Evolutionary conservation across 176 grass and related monocot genomes (phyloP).

Genomic region (Oryza officinalis): DNA sequence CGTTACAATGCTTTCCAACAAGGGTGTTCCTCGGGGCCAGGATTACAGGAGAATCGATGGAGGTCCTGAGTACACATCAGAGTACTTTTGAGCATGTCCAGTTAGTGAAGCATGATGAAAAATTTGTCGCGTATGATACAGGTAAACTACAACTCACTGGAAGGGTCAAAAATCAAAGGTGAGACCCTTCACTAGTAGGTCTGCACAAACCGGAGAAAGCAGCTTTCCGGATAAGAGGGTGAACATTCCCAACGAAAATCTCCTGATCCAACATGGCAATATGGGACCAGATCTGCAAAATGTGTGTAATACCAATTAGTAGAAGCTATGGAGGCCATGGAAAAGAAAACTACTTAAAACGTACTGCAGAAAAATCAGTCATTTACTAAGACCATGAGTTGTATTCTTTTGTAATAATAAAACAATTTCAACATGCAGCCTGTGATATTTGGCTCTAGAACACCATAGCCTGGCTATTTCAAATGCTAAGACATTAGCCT

Average conservation of each 20-base stretch:
- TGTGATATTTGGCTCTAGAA: not conserved
- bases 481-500: too few relatives aligned
- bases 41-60: not conserved
- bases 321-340: not conserved
- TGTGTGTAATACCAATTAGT: conserved; percentile 11
- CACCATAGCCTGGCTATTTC: not conserved
- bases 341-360: not conserved
- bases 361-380: not conserved
- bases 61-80: not conserved
- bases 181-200: conserved; percentile 55
- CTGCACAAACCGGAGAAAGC: conserved; percentile 76
- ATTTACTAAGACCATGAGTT: not conserved
- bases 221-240: conserved; percentile 79
- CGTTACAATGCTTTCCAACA: not conserved
- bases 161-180: conserved; percentile 18
- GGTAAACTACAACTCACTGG: conserved; percentile 1
- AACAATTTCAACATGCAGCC: conserved; percentile 1
- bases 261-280: conserved; percentile 68
- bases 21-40: not conserved
- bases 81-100: not conserved
- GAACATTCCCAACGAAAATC: conserved; percentile 58
- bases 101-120: conserved; percentile 26
- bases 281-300: conserved; percentile 86
- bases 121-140: conserved; percentile 18
- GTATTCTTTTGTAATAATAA: not conserved